These are phyloP conservation scores for Ceratocystis papillata DNA, from an alignment of 2,329 filamentous ascomycete genomes.

Conservation along the genomic window DNA sequence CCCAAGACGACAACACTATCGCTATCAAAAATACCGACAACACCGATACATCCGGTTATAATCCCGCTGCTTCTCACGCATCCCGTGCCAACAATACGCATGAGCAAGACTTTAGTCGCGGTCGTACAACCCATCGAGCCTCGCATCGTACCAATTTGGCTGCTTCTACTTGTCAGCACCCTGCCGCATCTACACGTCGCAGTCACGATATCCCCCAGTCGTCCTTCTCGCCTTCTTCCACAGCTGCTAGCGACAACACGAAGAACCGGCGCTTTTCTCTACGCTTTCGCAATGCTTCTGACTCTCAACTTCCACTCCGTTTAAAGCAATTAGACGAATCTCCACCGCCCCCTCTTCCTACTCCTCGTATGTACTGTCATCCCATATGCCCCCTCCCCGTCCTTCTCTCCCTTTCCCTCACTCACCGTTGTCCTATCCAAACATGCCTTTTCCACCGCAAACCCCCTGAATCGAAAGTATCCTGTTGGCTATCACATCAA, in stretches of 20 bases:
- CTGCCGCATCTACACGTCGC: conserved; percentile 26
- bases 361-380: conserved; percentile 37
- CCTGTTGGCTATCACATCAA: background rate
- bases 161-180: conserved; percentile 26
- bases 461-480: conserved; percentile 7
- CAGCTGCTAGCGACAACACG: conserved; percentile 29
- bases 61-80: conserved; percentile 9
- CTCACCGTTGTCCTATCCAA: background rate
- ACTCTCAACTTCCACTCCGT: conserved; percentile 71
- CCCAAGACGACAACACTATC: background rate
- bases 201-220: conserved; percentile 23
- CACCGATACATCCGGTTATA: background rate
- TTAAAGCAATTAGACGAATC: conserved; percentile 57
- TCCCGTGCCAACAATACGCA: background rate
- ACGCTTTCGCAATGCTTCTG: conserved; percentile 83
- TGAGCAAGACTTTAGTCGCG: background rate
- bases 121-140: conserved; percentile 21
- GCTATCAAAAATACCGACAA: conserved; percentile 6
- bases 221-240: conserved; percentile 11
- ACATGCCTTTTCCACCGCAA: background rate
- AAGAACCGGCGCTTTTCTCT: conserved; percentile 57
- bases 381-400: background rate
- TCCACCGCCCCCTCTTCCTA: conserved; percentile 46
- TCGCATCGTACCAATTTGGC: conserved; percentile 20
- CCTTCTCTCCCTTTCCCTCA: background rate